phyloP scores from a whole-genome alignment of 2,329 filamentous ascomycete genomes.

The Botrytis medusae region DNA sequence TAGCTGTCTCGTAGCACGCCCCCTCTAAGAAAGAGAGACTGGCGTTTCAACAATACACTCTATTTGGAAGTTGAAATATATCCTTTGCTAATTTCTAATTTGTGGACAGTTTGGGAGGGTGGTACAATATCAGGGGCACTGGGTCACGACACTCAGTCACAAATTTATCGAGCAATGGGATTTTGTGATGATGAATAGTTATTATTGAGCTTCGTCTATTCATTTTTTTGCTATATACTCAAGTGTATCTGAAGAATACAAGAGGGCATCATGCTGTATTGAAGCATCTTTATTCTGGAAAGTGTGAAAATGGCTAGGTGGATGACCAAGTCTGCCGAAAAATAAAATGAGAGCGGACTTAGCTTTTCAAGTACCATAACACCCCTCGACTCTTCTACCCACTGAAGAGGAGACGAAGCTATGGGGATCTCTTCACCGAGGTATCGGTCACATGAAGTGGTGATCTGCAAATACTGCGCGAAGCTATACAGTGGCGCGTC shows the following conservation, averaged over 20 bases:
- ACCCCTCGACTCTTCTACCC: neutral
- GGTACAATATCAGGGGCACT: no score
- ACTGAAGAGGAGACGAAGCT: neutral
- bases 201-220: neutral
- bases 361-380: slow-evolving; percentile 3
- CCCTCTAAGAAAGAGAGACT: neutral
- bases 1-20: neutral
- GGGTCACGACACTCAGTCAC: neutral
- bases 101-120: neutral
- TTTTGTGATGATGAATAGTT: neutral
- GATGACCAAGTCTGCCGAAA: neutral
- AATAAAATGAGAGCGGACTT: slow-evolving; percentile 15
- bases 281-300: neutral
- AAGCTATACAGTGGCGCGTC: neutral
- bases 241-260: neutral
- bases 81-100: neutral
- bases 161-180: neutral
- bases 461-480: neutral
- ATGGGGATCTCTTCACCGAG: neutral
- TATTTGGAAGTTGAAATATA: neutral
- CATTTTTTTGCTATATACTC: neutral
- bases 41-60: neutral
- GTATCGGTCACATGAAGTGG: neutral
- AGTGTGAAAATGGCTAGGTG: neutral
- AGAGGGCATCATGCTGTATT: neutral